A percentile compares a stretch with the other conserved stretches of the same genome.
Conservation (phyloP, 805 yeast genomes). For the Metschnikowia peoriensis region DNA sequence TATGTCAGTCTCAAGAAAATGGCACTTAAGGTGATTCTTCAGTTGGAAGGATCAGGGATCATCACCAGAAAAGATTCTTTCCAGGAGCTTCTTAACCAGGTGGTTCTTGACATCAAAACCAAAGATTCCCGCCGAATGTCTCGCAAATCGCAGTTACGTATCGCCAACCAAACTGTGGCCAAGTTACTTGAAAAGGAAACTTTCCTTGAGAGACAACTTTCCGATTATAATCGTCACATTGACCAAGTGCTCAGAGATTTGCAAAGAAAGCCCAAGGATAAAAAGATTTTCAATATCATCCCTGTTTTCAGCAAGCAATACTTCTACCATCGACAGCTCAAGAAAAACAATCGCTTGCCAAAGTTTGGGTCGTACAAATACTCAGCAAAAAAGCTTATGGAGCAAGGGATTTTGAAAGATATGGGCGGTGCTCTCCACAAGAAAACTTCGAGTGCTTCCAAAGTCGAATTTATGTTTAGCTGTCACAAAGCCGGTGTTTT, state of each 20-base stretch:
- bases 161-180: conserved; percentile 41
- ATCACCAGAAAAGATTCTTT: conserved; percentile 67
- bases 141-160: conserved; percentile 40
- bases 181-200: conserved; percentile 46
- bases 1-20: conserved; percentile 77
- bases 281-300: conserved; percentile 46
- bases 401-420: conserved; percentile 63
- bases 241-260: conserved; percentile 42
- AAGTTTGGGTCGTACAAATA: conserved; percentile 77
- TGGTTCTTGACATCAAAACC: conserved; percentile 73
- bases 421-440: conserved; percentile 50
- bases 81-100: conserved; percentile 77
- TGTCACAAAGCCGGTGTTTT: conserved; percentile 74
- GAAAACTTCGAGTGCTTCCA: conserved; percentile 51
- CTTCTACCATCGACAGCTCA: conserved; percentile 69
- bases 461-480: conserved; percentile 70
- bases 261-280: conserved; percentile 46
- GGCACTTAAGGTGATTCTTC: conserved; percentile 71
- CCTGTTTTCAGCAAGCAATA: conserved; percentile 70
- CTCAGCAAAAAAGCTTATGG: conserved; percentile 70
- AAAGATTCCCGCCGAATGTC: conserved; percentile 44
- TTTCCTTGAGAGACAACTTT: conserved; percentile 43
- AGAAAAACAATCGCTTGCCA: conserved; percentile 63
- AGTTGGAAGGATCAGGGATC: conserved; percentile 65
- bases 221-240: conserved; percentile 48